Percentiles rank a stretch among this genome's conserved stretches.
Evolutionary conservation across 1,284 basidiomycete genomes (phyloP).

Genomic region (Macrocystidia cucumis): DNA sequence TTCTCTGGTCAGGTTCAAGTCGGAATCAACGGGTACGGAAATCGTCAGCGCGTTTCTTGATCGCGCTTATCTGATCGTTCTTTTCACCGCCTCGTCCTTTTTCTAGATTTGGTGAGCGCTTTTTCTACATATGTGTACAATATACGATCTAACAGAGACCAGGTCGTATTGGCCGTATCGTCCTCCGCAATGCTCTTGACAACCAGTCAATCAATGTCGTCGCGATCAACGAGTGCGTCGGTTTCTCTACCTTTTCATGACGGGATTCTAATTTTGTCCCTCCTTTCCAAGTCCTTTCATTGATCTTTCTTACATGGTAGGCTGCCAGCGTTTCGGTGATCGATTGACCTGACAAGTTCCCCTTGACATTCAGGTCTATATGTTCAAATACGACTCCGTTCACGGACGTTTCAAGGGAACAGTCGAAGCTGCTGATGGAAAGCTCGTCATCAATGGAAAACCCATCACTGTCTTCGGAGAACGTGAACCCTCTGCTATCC

Average conservation of each 20-base stretch:
- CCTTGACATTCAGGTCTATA: conserved; percentile 80
- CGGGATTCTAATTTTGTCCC: no score
- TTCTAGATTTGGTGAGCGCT: conserved; percentile 72
- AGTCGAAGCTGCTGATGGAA: conserved; percentile 81
- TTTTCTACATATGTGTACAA: conserved; percentile 1
- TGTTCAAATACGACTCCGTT: conserved; percentile 99
- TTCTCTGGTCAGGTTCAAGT: conserved; percentile 56
- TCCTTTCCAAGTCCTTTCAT: conserved; percentile 75
- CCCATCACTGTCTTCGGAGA: conserved; percentile 79
- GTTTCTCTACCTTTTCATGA: conserved; percentile 9
- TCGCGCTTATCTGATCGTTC: conserved; percentile 16
- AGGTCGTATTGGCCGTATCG: conserved; percentile 99
- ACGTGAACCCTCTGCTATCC: conserved; percentile 84
- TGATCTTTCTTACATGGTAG: conserved; percentile 90
- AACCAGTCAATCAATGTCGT: conserved; percentile 75
- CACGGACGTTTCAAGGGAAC: conserved; percentile 93
- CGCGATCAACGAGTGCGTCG: conserved; percentile 82
- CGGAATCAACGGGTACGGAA: conserved; percentile 87
- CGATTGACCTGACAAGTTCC: conserved; percentile 3
- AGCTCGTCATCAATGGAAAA: conserved; percentile 85
- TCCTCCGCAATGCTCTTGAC: conserved; percentile 89
- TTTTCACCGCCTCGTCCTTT: conserved; percentile 7
- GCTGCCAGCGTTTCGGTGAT: conserved; percentile 11
- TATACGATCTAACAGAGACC: conserved; percentile 5
- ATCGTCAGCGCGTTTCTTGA: conserved; percentile 4